A percentile compares a stretch with the other conserved stretches of the same genome.
phyloP scores from a whole-genome alignment of 352 stramenopile genomes.

The Phytopythium vexans region DNA sequence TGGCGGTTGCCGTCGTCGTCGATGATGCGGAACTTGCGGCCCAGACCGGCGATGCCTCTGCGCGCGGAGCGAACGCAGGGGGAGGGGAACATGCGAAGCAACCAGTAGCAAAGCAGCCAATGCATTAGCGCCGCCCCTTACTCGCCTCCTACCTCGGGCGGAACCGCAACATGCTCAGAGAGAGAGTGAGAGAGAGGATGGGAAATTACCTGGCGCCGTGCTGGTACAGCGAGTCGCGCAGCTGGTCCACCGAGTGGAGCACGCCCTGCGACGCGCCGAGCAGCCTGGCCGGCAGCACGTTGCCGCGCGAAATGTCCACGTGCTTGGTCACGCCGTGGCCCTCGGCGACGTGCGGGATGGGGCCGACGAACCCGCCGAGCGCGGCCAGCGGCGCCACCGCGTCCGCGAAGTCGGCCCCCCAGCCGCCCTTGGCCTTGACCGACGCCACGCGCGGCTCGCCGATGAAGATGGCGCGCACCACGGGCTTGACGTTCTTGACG shows the following conservation, averaged over 20 bases:
- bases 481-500: conserved; percentile 72
- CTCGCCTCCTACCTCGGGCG: conserved; percentile 5
- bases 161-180: too few relatives aligned
- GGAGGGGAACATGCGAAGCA: not conserved
- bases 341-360: conserved; percentile 32
- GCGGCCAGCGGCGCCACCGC: conserved; percentile 55
- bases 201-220: conserved; percentile 58
- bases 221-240: conserved; percentile 74
- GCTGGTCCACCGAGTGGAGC: conserved; percentile 49
- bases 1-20: conserved; percentile 85
- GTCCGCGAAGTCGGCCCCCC: conserved; percentile 62
- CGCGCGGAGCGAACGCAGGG: not conserved
- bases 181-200: not conserved
- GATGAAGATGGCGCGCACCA: conserved; percentile 78
- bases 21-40: conserved; percentile 88
- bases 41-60: conserved; percentile 67
- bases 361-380: conserved; percentile 65
- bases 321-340: conserved; percentile 47
- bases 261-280: conserved; percentile 57
- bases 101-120: not conserved
- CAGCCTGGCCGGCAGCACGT: conserved; percentile 61
- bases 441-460: conserved; percentile 72
- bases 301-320: conserved; percentile 61
- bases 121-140: conserved; percentile 5
- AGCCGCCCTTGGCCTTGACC: conserved; percentile 70